Base-by-base conservation (phyloP, 257 asterid genomes). In the Catharanthus roseus region DNA sequence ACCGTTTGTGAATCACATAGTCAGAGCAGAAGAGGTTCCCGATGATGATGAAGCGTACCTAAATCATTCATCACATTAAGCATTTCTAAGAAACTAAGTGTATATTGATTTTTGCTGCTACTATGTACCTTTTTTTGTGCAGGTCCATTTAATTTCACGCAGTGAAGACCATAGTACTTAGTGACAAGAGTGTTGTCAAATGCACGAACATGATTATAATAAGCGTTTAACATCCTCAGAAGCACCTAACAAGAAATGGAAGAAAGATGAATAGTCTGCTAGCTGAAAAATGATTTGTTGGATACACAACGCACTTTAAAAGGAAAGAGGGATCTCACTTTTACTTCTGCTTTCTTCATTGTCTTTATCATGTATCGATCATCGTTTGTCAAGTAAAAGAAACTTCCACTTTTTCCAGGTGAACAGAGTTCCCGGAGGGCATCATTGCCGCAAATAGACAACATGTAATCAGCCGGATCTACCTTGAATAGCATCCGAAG, bases 321-420 rank as follows among this genome's bases (percentile, higher is more conserved):
- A 33, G 44, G 24, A 41, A 57, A 5, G 2, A 21, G 44, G 63
- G 21, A 26, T 74, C 89, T 86, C 72, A 93, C 98, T 77, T 93
- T 93, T 41, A 86, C 91, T 90, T 93, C 98, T 34, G 98, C 95
- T 78, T 93, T 93, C 82, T 93, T 93, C 97, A 93, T 93, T 2
- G 98, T 90, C 86, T 90, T 93, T 64, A 90, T 93, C 98, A 93
- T 93, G 80, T 93, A 93, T n/a, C 97, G 92, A 74, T 93, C 98
- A 36, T 90, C 98, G 42, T 89, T 87, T 5, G 98, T 93, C 77
- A 90, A 74, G 88, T 93, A 93, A 65, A 93, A 93, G 78, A 93
- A 93, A 81, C 98, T 93, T 55, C 98, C 98, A 63, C 98, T 93
- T 57, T 93, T 91, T 28, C 97, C 97, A 0, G 98, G 98, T 4